Percentiles rank a stretch among this genome's conserved stretches.
phyloP scores from a whole-genome alignment of 441 rosid species.

The Arabidopsis hybrid region DNA sequence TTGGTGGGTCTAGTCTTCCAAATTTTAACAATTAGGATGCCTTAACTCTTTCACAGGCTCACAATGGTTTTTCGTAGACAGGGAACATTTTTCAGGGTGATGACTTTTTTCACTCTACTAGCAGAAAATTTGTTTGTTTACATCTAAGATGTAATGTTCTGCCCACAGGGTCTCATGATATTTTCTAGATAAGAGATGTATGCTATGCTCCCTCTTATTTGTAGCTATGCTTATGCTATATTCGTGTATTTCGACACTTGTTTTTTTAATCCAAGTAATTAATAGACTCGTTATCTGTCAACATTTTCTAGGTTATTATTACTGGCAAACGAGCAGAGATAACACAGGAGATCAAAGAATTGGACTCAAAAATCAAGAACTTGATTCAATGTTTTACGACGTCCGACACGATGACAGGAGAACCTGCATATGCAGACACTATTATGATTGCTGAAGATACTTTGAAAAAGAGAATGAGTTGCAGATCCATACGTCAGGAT shows the following conservation, averaged over 20 bases:
- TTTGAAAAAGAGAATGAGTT: conserved; percentile 61
- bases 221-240: background rate
- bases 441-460: conserved; percentile 55
- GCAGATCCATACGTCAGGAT: conserved; percentile 62
- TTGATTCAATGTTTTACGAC: conserved; percentile 53
- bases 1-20: conserved; percentile 32
- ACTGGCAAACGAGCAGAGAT: conserved; percentile 45
- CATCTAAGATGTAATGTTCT: conserved; percentile 16
- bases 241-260: background rate
- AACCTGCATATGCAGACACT: conserved; percentile 51
- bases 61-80: conserved; percentile 12
- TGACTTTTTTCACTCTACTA: conserved; percentile 18
- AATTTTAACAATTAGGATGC: conserved; percentile 20
- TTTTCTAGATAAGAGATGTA: conserved; percentile 27
- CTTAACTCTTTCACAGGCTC: conserved; percentile 30
- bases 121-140: conserved; percentile 6
- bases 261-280: conserved; percentile 16
- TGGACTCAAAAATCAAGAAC: conserved; percentile 61
- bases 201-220: conserved; percentile 5
- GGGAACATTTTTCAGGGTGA: background rate
- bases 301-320: conserved; percentile 53
- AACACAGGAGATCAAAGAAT: conserved; percentile 59
- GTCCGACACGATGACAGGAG: conserved; percentile 59
- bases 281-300: conserved; percentile 27
- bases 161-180: conserved; percentile 5